Evolutionary conservation across 1,284 basidiomycete species (phyloP), one percentile per base, ranked within the genome.

Genomic region (Ceratobasidium papillatum): DNA sequence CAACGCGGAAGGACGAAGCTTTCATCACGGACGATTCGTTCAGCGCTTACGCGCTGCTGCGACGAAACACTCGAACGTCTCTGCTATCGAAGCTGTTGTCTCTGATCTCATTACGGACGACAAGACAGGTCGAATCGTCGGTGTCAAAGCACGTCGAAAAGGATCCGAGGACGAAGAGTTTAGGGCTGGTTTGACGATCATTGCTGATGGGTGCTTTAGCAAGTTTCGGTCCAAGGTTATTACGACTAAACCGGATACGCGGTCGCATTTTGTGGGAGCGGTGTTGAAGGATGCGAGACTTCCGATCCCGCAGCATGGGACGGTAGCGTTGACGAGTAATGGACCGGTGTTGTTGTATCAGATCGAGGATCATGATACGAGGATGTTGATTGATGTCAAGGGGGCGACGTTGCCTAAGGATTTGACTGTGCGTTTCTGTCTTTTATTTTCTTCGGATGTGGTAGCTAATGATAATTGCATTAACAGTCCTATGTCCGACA

Each of bases 171-270:
- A 78, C 41, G 68, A 63, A 77, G 78, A 83, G 0, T 89, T 90
- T 77, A 88, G 85, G 74, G 95, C 94, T 0, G 89, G 92, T 56
- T 82, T 99, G 58, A 95, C 95, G 58, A 85, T 99, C 80, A 85
- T 99, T 74, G 95, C 96, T 7, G 97, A 99, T 81, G 97, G 97
- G 0, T 98, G 95, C 82, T 95, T 96, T 82, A 97, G 95, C 54
- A 94, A 93, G 79, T 94, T 94, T 84, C 86, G 93, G 61, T 81
- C 81, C 76, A 76, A 82, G 68, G 86, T 91, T 75, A 85, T 91
- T 81, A 83, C 30, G 82, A 81, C 19, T 83, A 79, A 84, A 86
- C 82, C 81, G 0, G 81, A 84, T 9, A 89, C 89, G 9, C 87
- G 89, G 75, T 91, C 91, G 58, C 89, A 95, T 82, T 96, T 97